Percentiles rank a stretch among this genome's conserved stretches.
phyloP scores from a whole-genome alignment of 2,329 filamentous ascomycete genomes.

The Zasmidium citrigriseum region DNA sequence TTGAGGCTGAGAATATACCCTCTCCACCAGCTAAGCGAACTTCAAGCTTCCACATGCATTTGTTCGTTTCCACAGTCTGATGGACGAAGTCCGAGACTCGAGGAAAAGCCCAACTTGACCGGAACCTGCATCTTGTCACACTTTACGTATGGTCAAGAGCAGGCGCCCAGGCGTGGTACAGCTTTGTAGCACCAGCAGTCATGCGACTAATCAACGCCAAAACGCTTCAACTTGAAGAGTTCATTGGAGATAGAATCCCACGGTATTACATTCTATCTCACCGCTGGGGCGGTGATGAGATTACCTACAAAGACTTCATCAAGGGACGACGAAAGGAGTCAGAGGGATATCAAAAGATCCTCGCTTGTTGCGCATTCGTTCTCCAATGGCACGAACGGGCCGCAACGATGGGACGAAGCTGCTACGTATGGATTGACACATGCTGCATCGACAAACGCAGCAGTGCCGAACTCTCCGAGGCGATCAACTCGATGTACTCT shows the following conservation, averaged over 20 bases:
- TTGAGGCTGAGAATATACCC: too few species aligned
- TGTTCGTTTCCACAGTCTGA: too few species aligned
- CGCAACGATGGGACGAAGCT: background rate
- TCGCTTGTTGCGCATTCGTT: background rate
- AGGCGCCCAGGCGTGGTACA: too few species aligned
- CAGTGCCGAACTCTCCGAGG: slow-evolving; percentile 18
- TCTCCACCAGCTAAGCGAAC: too few species aligned
- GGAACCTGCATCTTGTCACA: too few species aligned
- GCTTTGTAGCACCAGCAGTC: too few species aligned
- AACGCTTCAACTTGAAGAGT: background rate
- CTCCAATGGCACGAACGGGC: background rate
- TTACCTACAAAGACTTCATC: slow-evolving; percentile 5
- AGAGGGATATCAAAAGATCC: slow-evolving; percentile 4
- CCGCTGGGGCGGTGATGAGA: slow-evolving; percentile 9
- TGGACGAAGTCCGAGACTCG: too few species aligned
- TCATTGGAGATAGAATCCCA: background rate
- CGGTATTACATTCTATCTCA: slow-evolving; percentile 12
- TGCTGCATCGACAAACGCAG: slow-evolving; percentile 24
- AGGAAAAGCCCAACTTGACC: too few species aligned
- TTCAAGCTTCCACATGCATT: too few species aligned
- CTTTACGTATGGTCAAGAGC: too few species aligned
- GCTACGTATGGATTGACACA: slow-evolving; percentile 23
- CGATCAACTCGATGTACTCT: too few species aligned
- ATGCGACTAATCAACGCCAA: slow-evolving; percentile 1
- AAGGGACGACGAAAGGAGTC: background rate